Conservation (phyloP, 2,329 filamentous ascomycete genomes). For the Stachybotrys chlorohalonatus region DNA sequence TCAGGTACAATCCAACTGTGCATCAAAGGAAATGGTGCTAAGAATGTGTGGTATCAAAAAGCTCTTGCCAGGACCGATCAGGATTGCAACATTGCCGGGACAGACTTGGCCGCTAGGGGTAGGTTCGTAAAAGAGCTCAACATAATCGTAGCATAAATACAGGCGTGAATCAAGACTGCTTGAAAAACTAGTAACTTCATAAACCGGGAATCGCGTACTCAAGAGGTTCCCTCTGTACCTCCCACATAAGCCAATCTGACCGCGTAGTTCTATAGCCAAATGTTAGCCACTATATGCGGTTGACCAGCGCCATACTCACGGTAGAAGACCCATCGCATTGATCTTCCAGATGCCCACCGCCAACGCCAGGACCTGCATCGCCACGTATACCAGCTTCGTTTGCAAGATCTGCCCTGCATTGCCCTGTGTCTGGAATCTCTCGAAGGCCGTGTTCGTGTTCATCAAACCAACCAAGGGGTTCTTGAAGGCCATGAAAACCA, state of each 20-base stretch:
- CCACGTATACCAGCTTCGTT: conserved; percentile 81
- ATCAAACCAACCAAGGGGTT: conserved; percentile 81
- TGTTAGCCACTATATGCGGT: conserved; percentile 3
- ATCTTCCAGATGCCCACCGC: conserved; percentile 92
- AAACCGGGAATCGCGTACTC: conserved; percentile 58
- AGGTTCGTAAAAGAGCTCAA: no score
- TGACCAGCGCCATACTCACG: conserved; percentile 45
- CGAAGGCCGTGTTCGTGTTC: conserved; percentile 78
- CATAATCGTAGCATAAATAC: background rate
- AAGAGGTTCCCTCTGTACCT: conserved; percentile 60
- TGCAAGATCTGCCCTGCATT: conserved; percentile 65
- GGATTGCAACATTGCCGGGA: no score
- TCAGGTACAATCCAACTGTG: no score
- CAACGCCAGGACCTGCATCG: conserved; percentile 76
- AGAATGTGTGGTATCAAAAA: no score
- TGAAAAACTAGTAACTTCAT: conserved; percentile 14
- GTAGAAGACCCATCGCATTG: conserved; percentile 89
- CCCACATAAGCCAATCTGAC: conserved; percentile 97
- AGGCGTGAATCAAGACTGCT: background rate
- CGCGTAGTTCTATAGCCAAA: conserved; percentile 63
- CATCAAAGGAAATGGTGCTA: no score
- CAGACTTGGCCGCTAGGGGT: no score
- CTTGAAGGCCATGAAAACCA: conserved; percentile 99
- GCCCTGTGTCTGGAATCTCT: conserved; percentile 76
- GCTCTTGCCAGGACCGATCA: no score